Evolutionary conservation across 257 asterid genomes (phyloP).

Genomic region (Phtheirospermum japonicum): DNA sequence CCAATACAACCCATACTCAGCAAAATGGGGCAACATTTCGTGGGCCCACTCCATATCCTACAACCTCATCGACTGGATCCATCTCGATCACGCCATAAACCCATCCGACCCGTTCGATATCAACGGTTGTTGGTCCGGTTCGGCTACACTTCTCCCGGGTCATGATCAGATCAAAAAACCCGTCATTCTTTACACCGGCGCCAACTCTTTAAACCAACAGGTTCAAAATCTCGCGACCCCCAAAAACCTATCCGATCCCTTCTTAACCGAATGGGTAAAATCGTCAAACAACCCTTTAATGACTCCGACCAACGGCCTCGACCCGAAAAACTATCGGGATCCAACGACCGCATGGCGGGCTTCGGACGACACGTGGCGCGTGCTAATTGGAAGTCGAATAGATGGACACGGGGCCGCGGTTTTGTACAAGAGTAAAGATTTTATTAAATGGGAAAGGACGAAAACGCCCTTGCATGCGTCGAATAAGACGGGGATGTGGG

Average conservation of each 20-base stretch:
- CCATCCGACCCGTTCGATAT: slow-evolving; percentile 51
- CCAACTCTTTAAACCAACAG: slow-evolving; percentile 27
- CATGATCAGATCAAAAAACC: slow-evolving; percentile 28
- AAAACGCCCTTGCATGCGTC: slow-evolving; percentile 32
- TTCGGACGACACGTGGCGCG: slow-evolving; percentile 32
- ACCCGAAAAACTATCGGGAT: slow-evolving; percentile 28
- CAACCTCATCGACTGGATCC: slow-evolving; percentile 62
- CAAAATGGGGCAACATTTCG: slow-evolving; percentile 48
- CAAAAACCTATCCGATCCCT: slow-evolving; percentile 54
- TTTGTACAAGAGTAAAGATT: slow-evolving; percentile 39
- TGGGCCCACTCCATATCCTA: slow-evolving; percentile 73
- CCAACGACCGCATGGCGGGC: slow-evolving; percentile 42
- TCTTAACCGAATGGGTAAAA: slow-evolving; percentile 53
- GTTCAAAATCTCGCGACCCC: slow-evolving; percentile 65
- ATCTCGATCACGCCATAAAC: slow-evolving; percentile 37
- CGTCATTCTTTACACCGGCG: slow-evolving; percentile 60
- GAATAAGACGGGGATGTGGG: slow-evolving; percentile 43
- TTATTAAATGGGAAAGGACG: slow-evolving; percentile 28
- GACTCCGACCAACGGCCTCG: slow-evolving; percentile 31
- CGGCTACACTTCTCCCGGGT: slow-evolving; percentile 49
- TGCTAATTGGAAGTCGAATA: slow-evolving; percentile 28
- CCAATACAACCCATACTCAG: slow-evolving; percentile 62
- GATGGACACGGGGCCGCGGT: slow-evolving; percentile 31
- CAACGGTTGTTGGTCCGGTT: slow-evolving; percentile 68
- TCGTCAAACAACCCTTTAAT: slow-evolving; percentile 49